Evolutionary conservation across 2,329 filamentous ascomycete species (phyloP), one percentile per base, ranked within the genome.

Genomic region (Colletotrichum eremochloae): DNA sequence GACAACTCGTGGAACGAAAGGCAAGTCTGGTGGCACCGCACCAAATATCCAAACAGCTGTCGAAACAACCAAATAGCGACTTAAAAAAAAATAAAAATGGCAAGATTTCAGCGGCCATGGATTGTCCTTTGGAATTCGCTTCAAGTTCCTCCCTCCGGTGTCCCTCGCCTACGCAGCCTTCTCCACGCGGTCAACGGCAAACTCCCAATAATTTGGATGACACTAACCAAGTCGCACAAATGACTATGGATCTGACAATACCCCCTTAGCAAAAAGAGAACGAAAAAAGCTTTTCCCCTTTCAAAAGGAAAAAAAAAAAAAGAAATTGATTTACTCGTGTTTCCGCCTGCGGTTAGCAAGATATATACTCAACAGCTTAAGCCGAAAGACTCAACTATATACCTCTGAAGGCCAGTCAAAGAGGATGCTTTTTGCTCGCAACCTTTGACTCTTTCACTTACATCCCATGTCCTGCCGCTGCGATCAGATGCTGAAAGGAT

Each of bases 181-280:
- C 20, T 58, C n/a, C 9, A 5, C 2, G 1, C 14, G 20, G 36
- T 42, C 18, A 11, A 58, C n/a, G 24, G 33, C 36, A 29, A 24
- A 38, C 18, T 24, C 33, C 38, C 24, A 57, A 57, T 24, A 64
- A 64, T 63, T 5, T 8, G n/a, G 31, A 40, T n/a, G 5, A 68
- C 61, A 12, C 42, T 29, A n/a, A 5, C 29, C 52, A 52, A 38
- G 31, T 15, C 40, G 52, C 18, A 55, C 40, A 5, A 36, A 20
- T 5, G n/a, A 57, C 50, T 38, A 46, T 11, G 15, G 12, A 55
- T 33, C 31, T 40, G 33, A 38, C 9, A 14, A 40, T 15, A 46
- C 1, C 11, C 3, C 5, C 33, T 1, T 24, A 24, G 24, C 24
- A 24, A 24, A 24, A 24, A 24, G 24, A 24, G 24, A 24, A 24